A percentile compares a stretch with the other conserved stretches of the same genome.
Evolutionary conservation across 2,329 filamentous ascomycete genomes (phyloP).

Genomic region (Epichloe sylvatica): DNA sequence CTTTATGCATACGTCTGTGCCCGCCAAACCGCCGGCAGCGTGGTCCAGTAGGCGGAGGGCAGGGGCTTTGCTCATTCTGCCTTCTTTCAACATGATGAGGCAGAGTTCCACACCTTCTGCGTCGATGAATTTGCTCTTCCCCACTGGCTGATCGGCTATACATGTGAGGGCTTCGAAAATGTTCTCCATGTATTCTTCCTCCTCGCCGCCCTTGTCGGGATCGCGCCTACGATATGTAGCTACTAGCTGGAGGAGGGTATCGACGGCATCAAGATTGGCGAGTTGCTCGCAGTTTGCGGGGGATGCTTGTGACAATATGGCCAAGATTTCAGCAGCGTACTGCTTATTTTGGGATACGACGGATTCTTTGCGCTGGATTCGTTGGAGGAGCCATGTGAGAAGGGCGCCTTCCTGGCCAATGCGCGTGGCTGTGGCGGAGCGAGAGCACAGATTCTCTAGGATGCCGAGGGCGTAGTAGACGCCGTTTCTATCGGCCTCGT

Average conservation of each 20-base stretch:
- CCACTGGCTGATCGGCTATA: conserved; percentile 57
- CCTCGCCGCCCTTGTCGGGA: conserved; percentile 69
- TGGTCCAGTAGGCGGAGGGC: conserved; percentile 78
- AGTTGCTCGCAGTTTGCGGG: conserved; percentile 51
- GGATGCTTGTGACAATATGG: conserved; percentile 73
- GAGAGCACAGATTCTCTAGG: conserved; percentile 73
- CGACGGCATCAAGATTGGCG: conserved; percentile 55
- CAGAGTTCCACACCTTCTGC: conserved; percentile 86
- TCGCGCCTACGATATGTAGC: conserved; percentile 77
- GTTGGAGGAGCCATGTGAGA: conserved; percentile 61
- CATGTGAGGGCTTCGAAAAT: conserved; percentile 78
- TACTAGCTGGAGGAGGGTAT: conserved; percentile 67
- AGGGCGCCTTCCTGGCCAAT: conserved; percentile 57
- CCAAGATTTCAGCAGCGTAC: conserved; percentile 82
- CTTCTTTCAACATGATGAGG: conserved; percentile 82
- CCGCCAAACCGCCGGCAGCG: conserved; percentile 40
- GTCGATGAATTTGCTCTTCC: conserved; percentile 71
- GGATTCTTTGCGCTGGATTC: conserved; percentile 56
- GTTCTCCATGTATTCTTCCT: conserved; percentile 93
- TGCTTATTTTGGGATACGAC: conserved; percentile 81
- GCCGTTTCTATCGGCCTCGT: conserved; percentile 60
- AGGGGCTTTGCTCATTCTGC: conserved; percentile 65
- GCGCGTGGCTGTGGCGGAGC: conserved; percentile 51
- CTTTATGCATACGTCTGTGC: conserved; percentile 53
- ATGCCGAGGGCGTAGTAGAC: conserved; percentile 77